These are phyloP conservation scores for Penicillium hordei DNA, from an alignment of 2,329 filamentous ascomycete species.

Conservation along the genomic window DNA sequence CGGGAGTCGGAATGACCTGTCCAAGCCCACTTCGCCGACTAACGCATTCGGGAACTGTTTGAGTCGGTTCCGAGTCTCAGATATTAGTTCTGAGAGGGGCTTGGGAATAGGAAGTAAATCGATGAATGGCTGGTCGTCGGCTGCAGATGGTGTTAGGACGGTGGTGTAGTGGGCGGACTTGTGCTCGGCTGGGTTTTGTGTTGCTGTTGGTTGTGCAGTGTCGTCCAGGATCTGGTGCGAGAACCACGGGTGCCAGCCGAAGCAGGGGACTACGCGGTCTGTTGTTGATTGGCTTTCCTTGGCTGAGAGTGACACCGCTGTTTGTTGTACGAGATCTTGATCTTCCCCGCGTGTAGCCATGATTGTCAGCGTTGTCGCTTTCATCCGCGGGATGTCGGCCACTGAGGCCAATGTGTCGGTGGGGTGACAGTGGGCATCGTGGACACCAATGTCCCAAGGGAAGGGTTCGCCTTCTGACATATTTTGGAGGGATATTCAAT, in stretches of 20 bases:
- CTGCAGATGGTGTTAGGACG: constrained; percentile 51
- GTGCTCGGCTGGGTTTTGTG: constrained; percentile 19
- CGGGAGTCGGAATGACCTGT: constrained; percentile 62
- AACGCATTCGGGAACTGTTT: constrained; percentile 55
- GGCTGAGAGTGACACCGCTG: constrained; percentile 40
- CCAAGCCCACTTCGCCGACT: constrained; percentile 63
- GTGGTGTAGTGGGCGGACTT: constrained; percentile 54
- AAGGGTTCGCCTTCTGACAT: constrained; percentile 37
- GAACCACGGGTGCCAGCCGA: constrained; percentile 70
- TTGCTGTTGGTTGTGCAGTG: constrained; percentile 11
- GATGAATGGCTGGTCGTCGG: constrained; percentile 51
- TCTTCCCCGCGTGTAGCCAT: constrained; percentile 65
- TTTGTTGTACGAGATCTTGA: constrained; percentile 57
- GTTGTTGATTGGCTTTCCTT: constrained; percentile 18
- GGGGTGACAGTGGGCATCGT: constrained; percentile 66
- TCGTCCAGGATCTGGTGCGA: constrained; percentile 60
- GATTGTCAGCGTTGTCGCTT: constrained; percentile 57
- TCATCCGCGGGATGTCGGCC: constrained; percentile 56
- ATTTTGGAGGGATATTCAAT: background rate
- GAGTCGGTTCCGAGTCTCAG: constrained; percentile 51
- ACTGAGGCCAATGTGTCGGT: constrained; percentile 63
- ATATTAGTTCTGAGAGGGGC: constrained; percentile 54
- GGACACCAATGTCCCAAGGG: constrained; percentile 63
- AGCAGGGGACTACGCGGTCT: constrained; percentile 58
- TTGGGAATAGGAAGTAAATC: constrained; percentile 54